A percentile compares a stretch with the other conserved stretches of the same genome.
Conservation (phyloP, 169 alveolate genomes). For the Plasmodium coatneyi region DNA sequence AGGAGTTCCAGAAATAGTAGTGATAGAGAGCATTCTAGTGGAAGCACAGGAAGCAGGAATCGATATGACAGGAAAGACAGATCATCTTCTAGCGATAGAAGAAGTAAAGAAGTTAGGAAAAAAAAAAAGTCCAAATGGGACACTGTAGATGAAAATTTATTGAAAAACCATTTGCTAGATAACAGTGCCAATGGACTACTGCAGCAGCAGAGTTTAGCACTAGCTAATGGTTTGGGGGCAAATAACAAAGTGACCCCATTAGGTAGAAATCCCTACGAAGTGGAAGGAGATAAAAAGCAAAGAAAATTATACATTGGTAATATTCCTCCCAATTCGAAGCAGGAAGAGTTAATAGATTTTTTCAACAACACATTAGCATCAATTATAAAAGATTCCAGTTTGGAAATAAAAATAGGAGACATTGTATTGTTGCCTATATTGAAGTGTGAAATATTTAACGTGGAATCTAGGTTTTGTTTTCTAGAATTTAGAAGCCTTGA, state of each 20-base stretch:
- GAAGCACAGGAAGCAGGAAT: constrained; percentile 8
- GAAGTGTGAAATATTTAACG: constrained; percentile 84
- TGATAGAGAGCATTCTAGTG: constrained; percentile 41
- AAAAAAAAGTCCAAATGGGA: constrained; percentile 74
- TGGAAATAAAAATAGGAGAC: constrained; percentile 70
- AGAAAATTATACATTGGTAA: constrained; percentile 84
- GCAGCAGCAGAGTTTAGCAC: constrained; percentile 25
- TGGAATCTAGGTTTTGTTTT: constrained; percentile 86
- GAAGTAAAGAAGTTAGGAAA: constrained; percentile 16
- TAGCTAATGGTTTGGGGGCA: constrained; percentile 8
- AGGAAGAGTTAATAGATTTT: constrained; percentile 80
- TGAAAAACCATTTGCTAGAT: constrained; percentile 28
- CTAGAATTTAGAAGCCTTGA: constrained; percentile 87
- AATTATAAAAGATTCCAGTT: constrained; percentile 52
- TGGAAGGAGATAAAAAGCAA: constrained; percentile 81
- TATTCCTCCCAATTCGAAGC: constrained; percentile 82
- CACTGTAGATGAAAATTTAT: constrained; percentile 66
- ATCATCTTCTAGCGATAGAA: constrained; percentile 24
- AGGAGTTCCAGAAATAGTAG: constrained; percentile 27
- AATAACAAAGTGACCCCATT: constrained; percentile 21
- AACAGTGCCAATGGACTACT: constrained; percentile 17
- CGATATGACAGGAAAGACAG: constrained; percentile 29
- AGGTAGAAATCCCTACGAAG: constrained; percentile 56
- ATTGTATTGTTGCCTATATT: constrained; percentile 76
- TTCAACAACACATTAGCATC: constrained; percentile 78